Percentiles rank a stretch among this genome's conserved stretches.
phyloP scores from a whole-genome alignment of 805 yeast genomes.

The Cyberlindnera xishuangbannaensis region DNA sequence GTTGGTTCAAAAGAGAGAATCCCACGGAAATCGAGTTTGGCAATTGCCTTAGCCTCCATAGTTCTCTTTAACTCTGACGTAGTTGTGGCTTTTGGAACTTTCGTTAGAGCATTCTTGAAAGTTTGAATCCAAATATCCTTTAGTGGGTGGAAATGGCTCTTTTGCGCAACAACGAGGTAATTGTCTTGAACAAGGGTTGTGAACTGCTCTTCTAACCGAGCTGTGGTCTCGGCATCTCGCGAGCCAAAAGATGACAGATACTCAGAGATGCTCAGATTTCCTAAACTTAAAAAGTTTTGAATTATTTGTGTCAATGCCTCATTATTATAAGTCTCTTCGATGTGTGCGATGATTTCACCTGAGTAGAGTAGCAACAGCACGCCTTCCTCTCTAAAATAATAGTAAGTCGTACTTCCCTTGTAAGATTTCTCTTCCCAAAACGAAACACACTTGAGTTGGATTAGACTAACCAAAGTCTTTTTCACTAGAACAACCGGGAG shows the following conservation, averaged over 20 bases:
- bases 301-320: slow-evolving; percentile 51
- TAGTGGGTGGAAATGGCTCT: slow-evolving; percentile 30
- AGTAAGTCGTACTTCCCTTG: slow-evolving; percentile 35
- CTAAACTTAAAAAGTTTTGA: slow-evolving; percentile 64
- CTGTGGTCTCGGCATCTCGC: slow-evolving; percentile 23
- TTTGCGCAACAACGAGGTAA: slow-evolving; percentile 44
- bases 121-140: slow-evolving; percentile 35
- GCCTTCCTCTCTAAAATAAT: slow-evolving; percentile 61
- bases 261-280: slow-evolving; percentile 56
- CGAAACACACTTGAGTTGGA: slow-evolving; percentile 72
- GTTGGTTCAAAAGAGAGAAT: slow-evolving; percentile 30
- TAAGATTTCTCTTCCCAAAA: slow-evolving; percentile 46
- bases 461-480: slow-evolving; percentile 63
- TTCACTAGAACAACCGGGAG: slow-evolving; percentile 49
- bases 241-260: slow-evolving; percentile 31
- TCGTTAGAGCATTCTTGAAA: slow-evolving; percentile 34
- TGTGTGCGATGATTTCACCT: slow-evolving; percentile 63
- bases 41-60: slow-evolving; percentile 53
- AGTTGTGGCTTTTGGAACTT: slow-evolving; percentile 32
- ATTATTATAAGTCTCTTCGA: slow-evolving; percentile 36
- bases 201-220: slow-evolving; percentile 34
- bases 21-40: slow-evolving; percentile 32
- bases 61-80: slow-evolving; percentile 51
- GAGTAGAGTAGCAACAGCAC: slow-evolving; percentile 59
- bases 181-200: slow-evolving; percentile 41